Conservation (phyloP, 1,284 basidiomycete species). For the Boletus sp. region DNA sequence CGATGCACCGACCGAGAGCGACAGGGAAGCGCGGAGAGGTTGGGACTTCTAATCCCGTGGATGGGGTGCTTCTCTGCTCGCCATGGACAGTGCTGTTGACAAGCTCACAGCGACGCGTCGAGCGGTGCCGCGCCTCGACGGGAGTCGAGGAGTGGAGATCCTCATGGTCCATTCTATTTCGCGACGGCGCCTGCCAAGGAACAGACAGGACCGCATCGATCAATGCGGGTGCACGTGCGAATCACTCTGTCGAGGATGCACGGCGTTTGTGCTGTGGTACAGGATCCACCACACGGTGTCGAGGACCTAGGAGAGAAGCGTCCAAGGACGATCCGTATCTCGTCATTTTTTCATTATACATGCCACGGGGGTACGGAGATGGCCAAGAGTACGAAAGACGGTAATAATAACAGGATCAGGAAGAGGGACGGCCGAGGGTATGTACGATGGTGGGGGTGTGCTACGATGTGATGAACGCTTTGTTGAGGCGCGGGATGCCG, state of each 20-base stretch:
- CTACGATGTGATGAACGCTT: constrained; percentile 1
- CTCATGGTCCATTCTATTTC: constrained; percentile 31
- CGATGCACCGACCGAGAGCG: constrained; percentile 19
- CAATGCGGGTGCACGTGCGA: constrained; percentile 21
- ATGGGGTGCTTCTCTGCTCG: not conserved
- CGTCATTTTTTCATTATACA: constrained; percentile 34
- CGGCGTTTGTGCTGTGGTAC: constrained; percentile 28
- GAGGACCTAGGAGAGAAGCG: constrained; percentile 36
- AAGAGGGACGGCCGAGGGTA: constrained; percentile 3
- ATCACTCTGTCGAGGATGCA: constrained; percentile 20
- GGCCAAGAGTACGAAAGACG: too few relatives aligned
- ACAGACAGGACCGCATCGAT: constrained; percentile 12
- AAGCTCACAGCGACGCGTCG: not conserved
- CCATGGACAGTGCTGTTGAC: constrained; percentile 11
- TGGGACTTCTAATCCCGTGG: constrained; percentile 8
- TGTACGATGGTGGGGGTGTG: not conserved
- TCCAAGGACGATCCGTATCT: constrained; percentile 31
- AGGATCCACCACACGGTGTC: constrained; percentile 31
- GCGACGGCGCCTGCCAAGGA: constrained; percentile 12
- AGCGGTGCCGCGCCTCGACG: constrained; percentile 21
- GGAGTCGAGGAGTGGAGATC: constrained; percentile 19
- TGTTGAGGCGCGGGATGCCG: constrained; percentile 21
- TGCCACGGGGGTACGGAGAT: constrained; percentile 34
- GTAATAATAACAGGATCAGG: constrained; percentile 21
- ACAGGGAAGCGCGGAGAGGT: constrained; percentile 19